Evolutionary conservation across 2,329 filamentous ascomycete species (phyloP).

Genomic region (Colletotrichum gigasporum): DNA sequence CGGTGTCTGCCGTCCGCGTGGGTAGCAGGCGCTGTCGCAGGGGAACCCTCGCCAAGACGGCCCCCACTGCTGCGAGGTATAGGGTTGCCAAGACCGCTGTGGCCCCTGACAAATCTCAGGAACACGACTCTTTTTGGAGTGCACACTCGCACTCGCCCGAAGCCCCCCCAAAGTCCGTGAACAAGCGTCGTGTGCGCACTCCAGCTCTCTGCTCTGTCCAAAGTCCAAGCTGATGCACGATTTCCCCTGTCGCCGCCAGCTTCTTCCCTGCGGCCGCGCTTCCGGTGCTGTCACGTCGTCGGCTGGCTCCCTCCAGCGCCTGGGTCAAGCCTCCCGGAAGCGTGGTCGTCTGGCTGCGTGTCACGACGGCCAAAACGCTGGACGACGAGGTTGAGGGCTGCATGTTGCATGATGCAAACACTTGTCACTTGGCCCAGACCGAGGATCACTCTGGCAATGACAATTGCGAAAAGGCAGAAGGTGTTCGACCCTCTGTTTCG

Average conservation of each 20-base stretch:
- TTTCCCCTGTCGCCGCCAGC: constrained; percentile 13
- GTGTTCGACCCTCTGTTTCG: neutral
- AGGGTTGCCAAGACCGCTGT: constrained; percentile 8
- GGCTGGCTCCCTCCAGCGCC: neutral
- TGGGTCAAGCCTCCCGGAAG: neutral
- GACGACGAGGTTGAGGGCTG: neutral
- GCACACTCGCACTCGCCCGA: too few species aligned
- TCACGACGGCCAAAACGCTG: neutral
- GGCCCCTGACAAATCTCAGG: constrained; percentile 26
- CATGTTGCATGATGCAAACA: neutral
- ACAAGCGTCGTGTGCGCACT: too few species aligned
- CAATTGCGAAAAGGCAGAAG: neutral
- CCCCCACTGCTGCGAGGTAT: neutral
- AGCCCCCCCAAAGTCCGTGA: too few species aligned
- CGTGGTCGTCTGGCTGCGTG: too few species aligned
- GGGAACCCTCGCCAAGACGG: neutral
- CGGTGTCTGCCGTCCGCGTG: neutral
- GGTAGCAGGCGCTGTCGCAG: neutral
- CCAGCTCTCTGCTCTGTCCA: constrained; percentile 1
- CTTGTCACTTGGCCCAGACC: neutral
- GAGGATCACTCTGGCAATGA: neutral
- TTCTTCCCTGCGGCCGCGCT: constrained; percentile 5
- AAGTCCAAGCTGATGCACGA: constrained; percentile 5
- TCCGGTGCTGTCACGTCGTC: neutral
- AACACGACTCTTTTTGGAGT: too few species aligned